Evolutionary conservation across 179 eudicot species (phyloP).

Genomic region (Silene noctiflora): DNA sequence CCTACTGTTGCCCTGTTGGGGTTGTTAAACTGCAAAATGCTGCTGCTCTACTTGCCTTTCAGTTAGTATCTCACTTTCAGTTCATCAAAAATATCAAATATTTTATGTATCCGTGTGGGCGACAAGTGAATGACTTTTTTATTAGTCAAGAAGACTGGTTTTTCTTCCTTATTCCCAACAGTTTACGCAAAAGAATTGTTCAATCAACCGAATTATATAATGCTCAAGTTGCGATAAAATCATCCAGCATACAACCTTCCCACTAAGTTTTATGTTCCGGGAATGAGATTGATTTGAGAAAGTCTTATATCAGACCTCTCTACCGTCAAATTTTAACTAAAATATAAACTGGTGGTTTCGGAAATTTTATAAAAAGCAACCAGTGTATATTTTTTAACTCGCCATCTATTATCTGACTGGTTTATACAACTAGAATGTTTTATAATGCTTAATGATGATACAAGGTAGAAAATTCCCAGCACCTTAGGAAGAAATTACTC

Average conservation of each 20-base stretch:
- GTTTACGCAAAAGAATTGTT: background rate
- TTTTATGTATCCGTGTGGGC: background rate
- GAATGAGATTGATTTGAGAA: no score
- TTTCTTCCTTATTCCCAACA: background rate
- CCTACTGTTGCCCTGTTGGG: no score
- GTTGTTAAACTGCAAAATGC: background rate
- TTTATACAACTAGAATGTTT: no score
- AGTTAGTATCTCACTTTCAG: background rate
- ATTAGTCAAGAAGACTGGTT: background rate
- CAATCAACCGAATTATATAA: background rate
- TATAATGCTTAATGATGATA: background rate
- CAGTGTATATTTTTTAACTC: no score
- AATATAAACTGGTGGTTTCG: no score
- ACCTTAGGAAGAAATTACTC: conserved; percentile 11
- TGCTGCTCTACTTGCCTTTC: background rate
- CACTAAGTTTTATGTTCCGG: no score
- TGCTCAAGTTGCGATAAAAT: background rate
- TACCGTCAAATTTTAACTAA: no score
- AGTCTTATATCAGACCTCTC: no score
- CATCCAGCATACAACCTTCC: no score
- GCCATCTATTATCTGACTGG: no score
- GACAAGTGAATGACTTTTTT: background rate
- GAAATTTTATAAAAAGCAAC: no score
- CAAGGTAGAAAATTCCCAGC: background rate
- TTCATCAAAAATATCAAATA: background rate